Evolutionary conservation across 495 filamentous ascomycete species (phyloP), one percentile per base, ranked within the genome.

Genomic region (Penicillium robsamsonii): DNA sequence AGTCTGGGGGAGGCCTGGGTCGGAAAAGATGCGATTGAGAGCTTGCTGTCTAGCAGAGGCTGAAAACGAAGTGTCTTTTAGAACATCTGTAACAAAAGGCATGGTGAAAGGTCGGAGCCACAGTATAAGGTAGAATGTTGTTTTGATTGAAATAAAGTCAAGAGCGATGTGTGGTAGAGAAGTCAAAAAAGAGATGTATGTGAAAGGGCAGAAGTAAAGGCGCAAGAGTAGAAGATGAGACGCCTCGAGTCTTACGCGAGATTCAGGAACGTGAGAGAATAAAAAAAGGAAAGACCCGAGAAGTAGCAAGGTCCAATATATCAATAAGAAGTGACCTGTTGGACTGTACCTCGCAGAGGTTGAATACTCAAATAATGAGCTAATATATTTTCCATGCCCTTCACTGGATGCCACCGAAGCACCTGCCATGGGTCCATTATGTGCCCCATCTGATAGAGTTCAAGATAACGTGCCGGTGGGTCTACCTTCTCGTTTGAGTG

Each of bases 1-100:
- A 1, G 73, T 17, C 0, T 56, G 24, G 1, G 75, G 75, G 4
- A 75, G 59, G 11, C 69, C 70, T 10, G 72, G 72, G 41, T 70
- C 69, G 7, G 69, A 29, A 29, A 56, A 49, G 7, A 62, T 59
- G 17, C 71, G 66, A 27, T 67, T 18, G 15, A 72, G 42, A 33
- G 71, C 69, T 30, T 60, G 42, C 54, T 71, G 65, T 9, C 64
- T 57, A 24, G 46, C 59, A 25, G 31, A 1, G 4, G 43, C 35
- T n/a, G 70, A 57, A 24, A 68, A 55, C 0, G 55, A 48, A 4
- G 56, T 41, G 45, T 71, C 60, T 0, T n/a, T 50, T 13, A 71
- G 59, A 4, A 69, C 52, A 1, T 46, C 44, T 25, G 57, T 59
- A 4, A 56, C 62, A 20, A 71, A 60, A 5, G 67, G 33, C 70